These are phyloP conservation scores for Euphrasia confusa DNA, from an alignment of 257 asterid genomes.

Conservation along the genomic window DNA sequence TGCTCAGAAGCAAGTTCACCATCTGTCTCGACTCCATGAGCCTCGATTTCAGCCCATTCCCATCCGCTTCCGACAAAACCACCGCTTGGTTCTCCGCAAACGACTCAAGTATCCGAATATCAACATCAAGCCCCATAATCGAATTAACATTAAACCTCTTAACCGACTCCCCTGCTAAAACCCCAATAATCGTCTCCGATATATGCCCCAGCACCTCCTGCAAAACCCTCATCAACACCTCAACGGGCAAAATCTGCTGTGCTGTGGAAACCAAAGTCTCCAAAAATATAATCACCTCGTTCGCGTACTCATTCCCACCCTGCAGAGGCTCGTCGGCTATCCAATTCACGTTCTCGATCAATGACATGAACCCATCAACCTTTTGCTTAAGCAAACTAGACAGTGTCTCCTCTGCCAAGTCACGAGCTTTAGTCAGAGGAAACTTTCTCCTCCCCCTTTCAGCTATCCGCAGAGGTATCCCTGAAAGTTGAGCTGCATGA, in stretches of 20 bases:
- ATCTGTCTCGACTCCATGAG: conserved; percentile 85
- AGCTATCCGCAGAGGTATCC: conserved; percentile 82
- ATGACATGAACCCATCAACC: conserved; percentile 82
- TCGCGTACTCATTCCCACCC: conserved; percentile 83
- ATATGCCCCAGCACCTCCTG: conserved; percentile 87
- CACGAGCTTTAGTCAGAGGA: conserved; percentile 80
- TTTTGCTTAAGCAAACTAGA: conserved; percentile 85
- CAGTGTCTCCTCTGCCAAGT: conserved; percentile 80
- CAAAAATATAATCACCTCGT: conserved; percentile 82
- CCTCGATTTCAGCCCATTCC: conserved; percentile 60
- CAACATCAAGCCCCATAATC: conserved; percentile 74
- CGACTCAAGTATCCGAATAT: conserved; percentile 70
- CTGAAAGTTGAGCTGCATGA: conserved; percentile 96
- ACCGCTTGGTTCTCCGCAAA: conserved; percentile 88
- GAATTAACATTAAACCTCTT: conserved; percentile 74
- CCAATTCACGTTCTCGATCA: conserved; percentile 96
- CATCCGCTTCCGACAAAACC: conserved; percentile 53
- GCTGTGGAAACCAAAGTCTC: conserved; percentile 91
- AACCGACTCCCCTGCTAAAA: conserved; percentile 72
- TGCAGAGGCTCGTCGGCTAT: conserved; percentile 74
- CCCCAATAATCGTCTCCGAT: conserved; percentile 75
- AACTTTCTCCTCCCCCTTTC: conserved; percentile 82
- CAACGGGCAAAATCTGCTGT: conserved; percentile 81
- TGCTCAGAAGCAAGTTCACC: conserved; percentile 82
- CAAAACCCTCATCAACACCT: conserved; percentile 77